Evolutionary conservation across 2,329 filamentous ascomycete species (phyloP), one percentile per base, ranked within the genome.

Genomic region (Ramularia endophylla): DNA sequence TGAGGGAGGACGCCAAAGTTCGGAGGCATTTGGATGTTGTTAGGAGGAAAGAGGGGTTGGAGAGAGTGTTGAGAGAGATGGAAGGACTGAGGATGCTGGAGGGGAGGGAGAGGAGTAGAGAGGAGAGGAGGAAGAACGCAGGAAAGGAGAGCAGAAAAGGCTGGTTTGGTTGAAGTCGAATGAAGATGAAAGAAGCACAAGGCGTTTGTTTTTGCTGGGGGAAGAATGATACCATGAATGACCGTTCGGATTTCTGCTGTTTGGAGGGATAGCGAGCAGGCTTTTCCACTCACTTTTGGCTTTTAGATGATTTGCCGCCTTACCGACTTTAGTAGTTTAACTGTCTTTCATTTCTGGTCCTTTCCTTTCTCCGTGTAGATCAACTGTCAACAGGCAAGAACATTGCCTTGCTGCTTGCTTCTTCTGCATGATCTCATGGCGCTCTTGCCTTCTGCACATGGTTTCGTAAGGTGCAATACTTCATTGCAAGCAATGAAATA

Each of bases 21-120:
- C 77, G 83, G 48, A 76, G 83, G 35, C 94, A 98, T 62, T 73
- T 98, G 31, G 94, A 98, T 55, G 81, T 97, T 17, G 94, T 97
- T 52, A 78, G 82, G 48, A 77, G 89, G 51, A 98, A 98, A 67
- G 89, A 95, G 58, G 73, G 95, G 44, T 75, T 98, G 4, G 90
- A 98, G 68, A 72, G 95, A 41, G 92, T 95, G 4, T 72, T 98
- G 20, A 84, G 87, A 61, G 97, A 98, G 74, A 97, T 98, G 78
- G 89, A 97, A 62, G 84, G 86, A 43, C 67, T 98, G 56, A 75
- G 86, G 44, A 83, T 89, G 57, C 71, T 98, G 7, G 89, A 97
- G 58, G 82, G 83, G 8, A 72, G 83, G 40, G 83, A 83, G 51
- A 79, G 80, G 58, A 72, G 78, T 20, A 68, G 31, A 71, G 50